A percentile compares a stretch with the other conserved stretches of the same genome.
phyloP scores from a whole-genome alignment of 1,284 basidiomycete species.

The Microbotryum violaceum region DNA sequence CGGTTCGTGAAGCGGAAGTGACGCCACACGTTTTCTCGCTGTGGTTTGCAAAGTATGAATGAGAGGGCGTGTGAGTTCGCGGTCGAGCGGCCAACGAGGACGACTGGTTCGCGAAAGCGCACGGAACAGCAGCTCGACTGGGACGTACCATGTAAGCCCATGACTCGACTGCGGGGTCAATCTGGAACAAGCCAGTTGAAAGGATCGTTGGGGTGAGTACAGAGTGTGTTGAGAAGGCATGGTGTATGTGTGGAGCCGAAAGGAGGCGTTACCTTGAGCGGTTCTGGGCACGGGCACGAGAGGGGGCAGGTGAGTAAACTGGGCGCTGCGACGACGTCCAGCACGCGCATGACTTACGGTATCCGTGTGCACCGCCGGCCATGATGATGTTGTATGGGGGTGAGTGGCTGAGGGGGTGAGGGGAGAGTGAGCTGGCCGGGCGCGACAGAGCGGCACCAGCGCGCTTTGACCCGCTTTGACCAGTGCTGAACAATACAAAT shows the following conservation, averaged over 20 bases:
- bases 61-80: too few species aligned
- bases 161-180: conserved; percentile 28
- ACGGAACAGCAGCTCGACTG: not conserved
- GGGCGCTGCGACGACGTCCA: not conserved
- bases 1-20: conserved; percentile 35
- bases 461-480: not conserved
- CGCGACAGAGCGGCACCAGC: not conserved
- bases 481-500: too few species aligned
- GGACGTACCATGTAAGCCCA: conserved; percentile 27
- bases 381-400: conserved; percentile 3
- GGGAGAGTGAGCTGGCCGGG: too few species aligned
- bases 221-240: not conserved
- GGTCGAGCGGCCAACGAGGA: too few species aligned
- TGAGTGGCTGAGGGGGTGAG: too few species aligned
- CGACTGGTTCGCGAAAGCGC: not conserved
- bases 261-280: conserved; percentile 17
- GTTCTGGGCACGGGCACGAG: conserved; percentile 8
- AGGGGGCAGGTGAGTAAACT: not conserved
- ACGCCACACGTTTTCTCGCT: conserved; percentile 31
- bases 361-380: conserved; percentile 26
- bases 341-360: conserved; percentile 22
- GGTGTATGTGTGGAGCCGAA: not conserved
- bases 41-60: not conserved
- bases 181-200: not conserved
- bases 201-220: not conserved